Evolutionary conservation across 768 basidiomycete genomes (phyloP).

Genomic region (Russula foetens): DNA sequence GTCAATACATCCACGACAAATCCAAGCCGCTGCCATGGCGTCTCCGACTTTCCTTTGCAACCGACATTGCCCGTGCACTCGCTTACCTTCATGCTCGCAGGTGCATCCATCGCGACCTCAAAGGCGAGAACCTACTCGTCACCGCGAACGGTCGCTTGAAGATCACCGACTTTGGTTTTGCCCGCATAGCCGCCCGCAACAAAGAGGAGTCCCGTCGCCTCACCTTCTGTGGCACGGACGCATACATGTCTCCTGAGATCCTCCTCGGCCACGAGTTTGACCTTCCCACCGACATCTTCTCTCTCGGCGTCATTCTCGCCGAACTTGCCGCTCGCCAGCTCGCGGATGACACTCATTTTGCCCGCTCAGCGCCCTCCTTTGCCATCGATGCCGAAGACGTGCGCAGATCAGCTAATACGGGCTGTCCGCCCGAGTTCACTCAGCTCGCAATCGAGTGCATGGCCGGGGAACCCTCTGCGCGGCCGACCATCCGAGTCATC

Average conservation of each 20-base stretch:
- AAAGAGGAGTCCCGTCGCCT: constrained; percentile 82
- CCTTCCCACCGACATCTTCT: constrained; percentile 91
- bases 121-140: constrained; percentile 95
- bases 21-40: constrained; percentile 85
- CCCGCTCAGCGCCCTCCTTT: constrained; percentile 73
- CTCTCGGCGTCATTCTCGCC: constrained; percentile 86
- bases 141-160: constrained; percentile 92
- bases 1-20: constrained; percentile 85
- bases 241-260: constrained; percentile 98
- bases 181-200: constrained; percentile 86
- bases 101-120: constrained; percentile 85
- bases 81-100: constrained; percentile 95
- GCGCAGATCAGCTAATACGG: constrained; percentile 51
- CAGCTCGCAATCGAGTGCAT: constrained; percentile 75
- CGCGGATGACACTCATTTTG: constrained; percentile 76
- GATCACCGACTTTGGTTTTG: constrained; percentile 98
- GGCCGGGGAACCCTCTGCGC: constrained; percentile 47
- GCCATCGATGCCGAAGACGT: constrained; percentile 73
- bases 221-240: constrained; percentile 84
- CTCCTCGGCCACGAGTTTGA: constrained; percentile 87
- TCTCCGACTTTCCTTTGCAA: constrained; percentile 88
- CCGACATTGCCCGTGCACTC: constrained; percentile 89
- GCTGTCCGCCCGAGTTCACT: constrained; percentile 74
- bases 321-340: constrained; percentile 80
- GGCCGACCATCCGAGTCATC: constrained; percentile 74